Conservation (phyloP, 345 rosid species). For the Brassica nigra region DNA sequence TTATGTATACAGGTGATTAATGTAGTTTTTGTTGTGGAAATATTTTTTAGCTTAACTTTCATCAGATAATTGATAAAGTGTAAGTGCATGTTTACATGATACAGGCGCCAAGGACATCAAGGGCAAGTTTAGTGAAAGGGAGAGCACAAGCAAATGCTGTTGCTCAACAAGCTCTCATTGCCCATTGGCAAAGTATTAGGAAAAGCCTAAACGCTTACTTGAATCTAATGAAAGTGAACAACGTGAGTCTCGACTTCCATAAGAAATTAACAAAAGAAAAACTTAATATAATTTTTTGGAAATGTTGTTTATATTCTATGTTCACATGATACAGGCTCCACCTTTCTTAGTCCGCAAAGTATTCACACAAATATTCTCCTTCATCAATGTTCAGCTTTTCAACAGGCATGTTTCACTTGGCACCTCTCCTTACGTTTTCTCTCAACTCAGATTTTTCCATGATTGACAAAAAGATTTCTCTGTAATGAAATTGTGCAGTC, state of each 20-base stretch:
- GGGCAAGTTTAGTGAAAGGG: conserved; percentile 92
- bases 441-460: neutral
- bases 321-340: conserved; percentile 68
- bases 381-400: conserved; percentile 95
- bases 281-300: neutral
- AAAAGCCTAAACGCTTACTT: conserved; percentile 79
- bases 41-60: conserved; percentile 2
- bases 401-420: conserved; percentile 65
- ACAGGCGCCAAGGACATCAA: conserved; percentile 96
- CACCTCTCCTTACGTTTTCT: neutral
- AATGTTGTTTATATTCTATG: conserved; percentile 25
- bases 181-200: conserved; percentile 96
- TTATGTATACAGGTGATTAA: conserved; percentile 85
- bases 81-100: conserved; percentile 24
- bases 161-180: conserved; percentile 96
- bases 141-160: conserved; percentile 95
- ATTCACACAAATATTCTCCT: conserved; percentile 94
- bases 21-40: conserved; percentile 9
- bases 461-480: conserved; percentile 23
- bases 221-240: conserved; percentile 67
- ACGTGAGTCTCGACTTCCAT: conserved; percentile 50
- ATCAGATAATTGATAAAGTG: neutral
- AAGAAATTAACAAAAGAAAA: neutral
- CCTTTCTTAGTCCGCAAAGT: conserved; percentile 92
- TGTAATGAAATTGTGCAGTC: conserved; percentile 61